Evolutionary conservation across 1,284 basidiomycete species (phyloP).

Genomic region (Ceratobasidium sp.): DNA sequence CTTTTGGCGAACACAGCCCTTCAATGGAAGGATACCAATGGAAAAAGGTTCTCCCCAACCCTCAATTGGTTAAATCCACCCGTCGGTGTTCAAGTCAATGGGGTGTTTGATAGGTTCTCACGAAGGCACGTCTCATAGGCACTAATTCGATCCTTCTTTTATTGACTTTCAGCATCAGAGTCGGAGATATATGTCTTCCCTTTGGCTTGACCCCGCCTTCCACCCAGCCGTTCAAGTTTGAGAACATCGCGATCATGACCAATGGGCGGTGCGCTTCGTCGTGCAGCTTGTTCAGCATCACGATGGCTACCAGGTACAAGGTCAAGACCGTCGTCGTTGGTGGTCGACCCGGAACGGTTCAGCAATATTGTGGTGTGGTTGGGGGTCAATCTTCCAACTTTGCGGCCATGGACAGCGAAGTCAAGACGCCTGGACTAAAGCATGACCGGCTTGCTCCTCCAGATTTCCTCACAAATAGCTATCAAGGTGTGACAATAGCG

Average conservation of each 20-base stretch:
- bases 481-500: constrained; percentile 34
- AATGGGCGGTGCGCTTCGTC: constrained; percentile 22
- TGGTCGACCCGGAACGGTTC: constrained; percentile 57
- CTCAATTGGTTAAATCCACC: constrained; percentile 25
- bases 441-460: constrained; percentile 65
- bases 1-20: neutral
- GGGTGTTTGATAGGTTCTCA: neutral
- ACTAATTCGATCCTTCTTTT: neutral
- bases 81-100: constrained; percentile 10
- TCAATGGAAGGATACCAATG: constrained; percentile 2
- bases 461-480: constrained; percentile 58
- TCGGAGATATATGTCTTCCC: constrained; percentile 25
- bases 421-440: constrained; percentile 64
- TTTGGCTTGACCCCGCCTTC: constrained; percentile 9
- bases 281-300: constrained; percentile 53
- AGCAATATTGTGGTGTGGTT: constrained; percentile 68
- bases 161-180: neutral
- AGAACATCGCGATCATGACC: constrained; percentile 34
- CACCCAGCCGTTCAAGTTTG: constrained; percentile 28
- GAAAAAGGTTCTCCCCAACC: neutral
- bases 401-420: constrained; percentile 63
- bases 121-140: neutral
- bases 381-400: constrained; percentile 66
- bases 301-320: constrained; percentile 65
- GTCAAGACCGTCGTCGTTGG: constrained; percentile 65